These are phyloP conservation scores for Phytophthora hibernalis DNA, from an alignment of 352 stramenopile genomes.

Conservation along the genomic window DNA sequence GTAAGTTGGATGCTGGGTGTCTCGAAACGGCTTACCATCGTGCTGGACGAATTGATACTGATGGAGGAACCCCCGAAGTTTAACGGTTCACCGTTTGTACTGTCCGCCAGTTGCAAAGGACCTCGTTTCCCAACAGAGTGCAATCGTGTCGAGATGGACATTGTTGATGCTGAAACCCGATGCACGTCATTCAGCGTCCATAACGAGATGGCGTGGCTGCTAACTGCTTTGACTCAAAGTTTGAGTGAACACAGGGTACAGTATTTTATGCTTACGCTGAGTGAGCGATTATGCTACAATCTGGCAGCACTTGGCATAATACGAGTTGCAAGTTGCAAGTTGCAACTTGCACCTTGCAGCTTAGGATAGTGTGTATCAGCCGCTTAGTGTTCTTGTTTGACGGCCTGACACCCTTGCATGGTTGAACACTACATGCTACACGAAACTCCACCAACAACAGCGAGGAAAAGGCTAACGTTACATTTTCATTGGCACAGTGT, in stretches of 20 bases:
- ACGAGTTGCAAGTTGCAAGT: too few species aligned
- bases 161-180: constrained; percentile 7
- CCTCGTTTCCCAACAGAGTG: neutral
- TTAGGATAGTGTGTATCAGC: too few species aligned
- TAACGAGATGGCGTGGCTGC: neutral
- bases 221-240: neutral
- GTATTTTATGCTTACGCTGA: neutral
- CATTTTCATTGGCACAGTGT: too few species aligned
- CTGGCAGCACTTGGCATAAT: too few species aligned
- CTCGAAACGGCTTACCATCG: constrained; percentile 18
- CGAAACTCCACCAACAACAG: too few species aligned
- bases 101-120: neutral
- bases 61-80: neutral
- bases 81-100: neutral
- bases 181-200: constrained; percentile 1
- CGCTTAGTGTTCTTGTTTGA: too few species aligned
- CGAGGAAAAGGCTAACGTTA: too few species aligned
- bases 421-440: too few species aligned
- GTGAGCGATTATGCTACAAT: neutral
- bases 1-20: neutral
- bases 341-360: too few species aligned
- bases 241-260: neutral
- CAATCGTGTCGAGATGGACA: constrained; percentile 1
- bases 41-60: constrained; percentile 3
- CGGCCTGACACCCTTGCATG: too few species aligned